phyloP scores from a whole-genome alignment of 2,329 filamentous ascomycete genomes.

The Geosmithia putterillii region DNA sequence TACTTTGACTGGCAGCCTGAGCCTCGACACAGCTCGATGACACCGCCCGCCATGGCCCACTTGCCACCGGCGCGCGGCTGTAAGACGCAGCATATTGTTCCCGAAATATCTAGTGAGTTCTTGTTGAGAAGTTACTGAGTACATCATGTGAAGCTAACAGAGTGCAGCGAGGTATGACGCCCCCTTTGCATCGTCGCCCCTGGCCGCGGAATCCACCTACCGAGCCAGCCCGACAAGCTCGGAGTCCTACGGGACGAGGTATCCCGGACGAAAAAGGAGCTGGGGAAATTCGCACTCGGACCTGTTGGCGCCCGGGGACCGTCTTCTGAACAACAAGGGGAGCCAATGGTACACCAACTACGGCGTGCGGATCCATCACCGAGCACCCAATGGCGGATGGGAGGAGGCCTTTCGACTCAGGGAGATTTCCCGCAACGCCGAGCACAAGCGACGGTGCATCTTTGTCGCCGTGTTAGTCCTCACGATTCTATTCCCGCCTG shows the following conservation, averaged over 20 bases:
- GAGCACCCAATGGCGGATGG: slow-evolving; percentile 14
- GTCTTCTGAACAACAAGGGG: background rate
- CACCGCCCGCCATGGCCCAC: background rate
- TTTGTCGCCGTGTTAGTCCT: slow-evolving; percentile 25
- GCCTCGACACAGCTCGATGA: background rate
- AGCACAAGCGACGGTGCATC: slow-evolving; percentile 18
- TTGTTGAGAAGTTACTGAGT: too few species aligned
- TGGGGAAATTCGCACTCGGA: too few species aligned
- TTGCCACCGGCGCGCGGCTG: too few species aligned
- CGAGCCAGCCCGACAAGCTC: too few species aligned
- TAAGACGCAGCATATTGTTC: too few species aligned
- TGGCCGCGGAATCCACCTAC: too few species aligned
- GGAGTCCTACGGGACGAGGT: too few species aligned
- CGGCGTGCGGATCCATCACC: background rate
- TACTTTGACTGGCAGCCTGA: slow-evolving; percentile 2
- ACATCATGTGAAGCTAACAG: too few species aligned
- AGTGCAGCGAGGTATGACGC: too few species aligned
- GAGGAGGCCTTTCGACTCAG: slow-evolving; percentile 16
- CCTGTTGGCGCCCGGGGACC: background rate
- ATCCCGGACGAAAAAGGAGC: too few species aligned
- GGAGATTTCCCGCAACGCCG: slow-evolving; percentile 11
- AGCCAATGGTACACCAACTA: background rate
- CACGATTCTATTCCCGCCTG: slow-evolving; percentile 31
- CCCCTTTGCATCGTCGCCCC: too few species aligned
- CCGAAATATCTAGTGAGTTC: too few species aligned